Conservation (phyloP, 1,284 basidiomycete genomes). For the Trametes hirsuta region DNA sequence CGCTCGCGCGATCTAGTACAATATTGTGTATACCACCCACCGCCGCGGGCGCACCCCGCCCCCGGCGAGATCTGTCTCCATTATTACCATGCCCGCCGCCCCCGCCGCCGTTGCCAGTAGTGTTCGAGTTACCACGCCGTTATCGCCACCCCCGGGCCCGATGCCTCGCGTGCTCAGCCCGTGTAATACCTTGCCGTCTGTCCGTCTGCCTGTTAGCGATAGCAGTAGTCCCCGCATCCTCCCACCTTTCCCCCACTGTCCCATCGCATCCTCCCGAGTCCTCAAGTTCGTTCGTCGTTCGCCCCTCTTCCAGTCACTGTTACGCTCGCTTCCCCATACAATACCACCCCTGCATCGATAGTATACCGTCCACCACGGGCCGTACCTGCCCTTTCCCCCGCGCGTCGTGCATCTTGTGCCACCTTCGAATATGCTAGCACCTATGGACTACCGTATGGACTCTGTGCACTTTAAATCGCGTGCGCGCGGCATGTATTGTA, state of each 20-base stretch:
- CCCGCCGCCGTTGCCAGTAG: neutral
- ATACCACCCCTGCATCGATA: neutral
- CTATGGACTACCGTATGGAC: too few relatives aligned
- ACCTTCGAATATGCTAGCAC: neutral
- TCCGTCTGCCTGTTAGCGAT: slow-evolving; percentile 4
- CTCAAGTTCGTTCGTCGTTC: neutral
- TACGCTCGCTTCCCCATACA: neutral
- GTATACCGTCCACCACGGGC: too few relatives aligned
- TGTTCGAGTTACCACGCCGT: neutral
- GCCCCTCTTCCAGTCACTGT: neutral
- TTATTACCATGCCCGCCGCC: neutral
- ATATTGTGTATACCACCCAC: slow-evolving; percentile 13
- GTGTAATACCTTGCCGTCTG: slow-evolving; percentile 3
- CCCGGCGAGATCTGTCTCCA: slow-evolving; percentile 1
- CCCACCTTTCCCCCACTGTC: neutral
- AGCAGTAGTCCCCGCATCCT: neutral
- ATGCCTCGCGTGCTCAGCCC: neutral
- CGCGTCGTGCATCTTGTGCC: neutral
- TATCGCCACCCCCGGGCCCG: neutral
- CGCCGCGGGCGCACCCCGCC: neutral
- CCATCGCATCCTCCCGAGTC: neutral
- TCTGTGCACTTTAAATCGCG: too few relatives aligned
- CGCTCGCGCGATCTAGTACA: slow-evolving; percentile 6
- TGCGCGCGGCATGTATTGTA: too few relatives aligned
- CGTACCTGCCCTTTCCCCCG: too few relatives aligned